Percentiles rank a stretch among this genome's conserved stretches.
Evolutionary conservation across 2,329 filamentous ascomycete genomes (phyloP).

Genomic region (Cytospora piceicola): DNA sequence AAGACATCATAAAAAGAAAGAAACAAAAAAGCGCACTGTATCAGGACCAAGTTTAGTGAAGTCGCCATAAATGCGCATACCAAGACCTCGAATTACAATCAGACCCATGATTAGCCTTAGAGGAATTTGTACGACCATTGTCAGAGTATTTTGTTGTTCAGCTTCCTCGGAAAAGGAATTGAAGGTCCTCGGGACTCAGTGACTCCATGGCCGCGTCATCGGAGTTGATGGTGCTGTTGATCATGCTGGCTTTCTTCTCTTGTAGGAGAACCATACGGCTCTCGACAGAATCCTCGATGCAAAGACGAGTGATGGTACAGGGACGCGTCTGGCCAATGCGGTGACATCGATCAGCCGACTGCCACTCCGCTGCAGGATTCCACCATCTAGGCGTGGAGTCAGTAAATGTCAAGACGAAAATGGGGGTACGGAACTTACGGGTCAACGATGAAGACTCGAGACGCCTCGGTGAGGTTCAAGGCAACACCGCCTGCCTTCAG

Average conservation of each 20-base stretch:
- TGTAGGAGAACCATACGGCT: slow-evolving; percentile 93
- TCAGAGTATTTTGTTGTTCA: slow-evolving; percentile 35
- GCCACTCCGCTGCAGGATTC: slow-evolving; percentile 99
- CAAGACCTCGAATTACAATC: neutral
- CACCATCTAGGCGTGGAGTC: slow-evolving; percentile 72
- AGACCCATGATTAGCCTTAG: neutral
- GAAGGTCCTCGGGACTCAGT: slow-evolving; percentile 86
- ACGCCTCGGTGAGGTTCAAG: slow-evolving; percentile 92
- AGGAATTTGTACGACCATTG: neutral
- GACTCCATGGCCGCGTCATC: slow-evolving; percentile 92
- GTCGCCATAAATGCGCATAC: neutral
- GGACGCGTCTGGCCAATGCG: slow-evolving; percentile 94
- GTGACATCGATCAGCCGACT: slow-evolving; percentile 91
- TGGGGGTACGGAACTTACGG: slow-evolving; percentile 64
- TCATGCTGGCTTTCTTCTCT: slow-evolving; percentile 99
- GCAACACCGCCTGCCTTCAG: slow-evolving; percentile 96
- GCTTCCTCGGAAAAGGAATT: slow-evolving; percentile 87
- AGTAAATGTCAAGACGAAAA: slow-evolving; percentile 16
- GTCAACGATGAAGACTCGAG: slow-evolving; percentile 92
- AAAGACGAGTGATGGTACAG: slow-evolving; percentile 90
- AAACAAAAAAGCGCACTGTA: neutral
- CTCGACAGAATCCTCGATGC: slow-evolving; percentile 96
- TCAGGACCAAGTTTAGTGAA: neutral
- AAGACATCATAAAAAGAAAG: neutral
- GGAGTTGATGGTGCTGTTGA: slow-evolving; percentile 93